Evolutionary conservation across 2,329 filamentous ascomycete species (phyloP).

Genomic region (Exserohilum rostratum): DNA sequence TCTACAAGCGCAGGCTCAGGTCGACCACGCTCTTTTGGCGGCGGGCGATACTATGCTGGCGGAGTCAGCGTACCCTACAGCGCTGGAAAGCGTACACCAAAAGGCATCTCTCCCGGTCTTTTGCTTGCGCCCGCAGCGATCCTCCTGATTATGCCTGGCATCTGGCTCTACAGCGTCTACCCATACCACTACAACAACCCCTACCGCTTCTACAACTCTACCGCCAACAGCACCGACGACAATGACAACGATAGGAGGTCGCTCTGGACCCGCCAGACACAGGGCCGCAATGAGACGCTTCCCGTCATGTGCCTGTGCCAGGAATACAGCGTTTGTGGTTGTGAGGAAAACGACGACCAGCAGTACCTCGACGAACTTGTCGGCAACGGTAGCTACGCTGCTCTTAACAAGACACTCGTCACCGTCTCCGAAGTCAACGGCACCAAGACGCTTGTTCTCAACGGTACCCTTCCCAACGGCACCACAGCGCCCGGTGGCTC

Average conservation of each 20-base stretch:
- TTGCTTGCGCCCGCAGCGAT: slow-evolving; percentile 57
- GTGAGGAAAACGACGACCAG: slow-evolving; percentile 69
- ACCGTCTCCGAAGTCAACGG: slow-evolving; percentile 68
- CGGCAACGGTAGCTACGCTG: slow-evolving; percentile 59
- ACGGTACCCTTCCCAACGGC: slow-evolving; percentile 73
- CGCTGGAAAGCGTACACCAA: slow-evolving; percentile 51
- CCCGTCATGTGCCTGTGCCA: slow-evolving; percentile 68
- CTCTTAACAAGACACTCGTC: slow-evolving; percentile 67
- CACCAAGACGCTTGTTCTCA: slow-evolving; percentile 69
- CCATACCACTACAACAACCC: slow-evolving; percentile 64
- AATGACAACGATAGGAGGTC: slow-evolving; percentile 46
- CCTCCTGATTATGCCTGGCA: slow-evolving; percentile 65
- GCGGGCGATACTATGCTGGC: slow-evolving; percentile 70
- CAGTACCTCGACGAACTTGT: slow-evolving; percentile 67
- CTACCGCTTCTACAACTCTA: slow-evolving; percentile 59
- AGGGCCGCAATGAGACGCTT: slow-evolving; percentile 61
- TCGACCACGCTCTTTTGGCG: slow-evolving; percentile 62
- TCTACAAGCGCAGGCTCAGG: slow-evolving; percentile 64
- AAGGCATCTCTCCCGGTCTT: slow-evolving; percentile 57
- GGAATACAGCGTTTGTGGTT: slow-evolving; percentile 64
- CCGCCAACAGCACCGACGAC: slow-evolving; percentile 48
- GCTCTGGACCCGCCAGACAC: slow-evolving; percentile 10
- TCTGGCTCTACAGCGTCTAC: slow-evolving; percentile 70
- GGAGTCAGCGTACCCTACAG: slow-evolving; percentile 43
- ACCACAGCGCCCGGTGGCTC: slow-evolving; percentile 52